Conservation (phyloP, 1,284 basidiomycete genomes). For the Ceratobasidium sp. region DNA sequence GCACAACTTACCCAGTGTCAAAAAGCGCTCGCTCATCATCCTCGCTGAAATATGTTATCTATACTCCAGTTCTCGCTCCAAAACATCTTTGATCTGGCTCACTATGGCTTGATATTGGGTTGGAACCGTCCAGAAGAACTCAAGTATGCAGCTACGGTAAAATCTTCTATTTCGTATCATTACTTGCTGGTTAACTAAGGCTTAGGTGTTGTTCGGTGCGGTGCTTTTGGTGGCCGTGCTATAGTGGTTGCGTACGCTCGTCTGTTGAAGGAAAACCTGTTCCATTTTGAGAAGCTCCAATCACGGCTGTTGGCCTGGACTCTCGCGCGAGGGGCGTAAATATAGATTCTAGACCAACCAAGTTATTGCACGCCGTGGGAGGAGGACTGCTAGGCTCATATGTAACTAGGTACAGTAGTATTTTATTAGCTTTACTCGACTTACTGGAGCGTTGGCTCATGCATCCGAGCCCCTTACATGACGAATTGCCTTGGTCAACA, state of each 20-base stretch:
- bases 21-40: slow-evolving; percentile 60
- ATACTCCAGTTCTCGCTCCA: slow-evolving; percentile 50
- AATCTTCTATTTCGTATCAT: neutral
- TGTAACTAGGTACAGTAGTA: too few species aligned
- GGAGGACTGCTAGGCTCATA: too few species aligned
- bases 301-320: too few species aligned
- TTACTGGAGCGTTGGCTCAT: too few species aligned
- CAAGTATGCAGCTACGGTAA: slow-evolving; percentile 49
- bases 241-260: slow-evolving; percentile 47
- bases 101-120: slow-evolving; percentile 43
- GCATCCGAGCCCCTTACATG: too few species aligned
- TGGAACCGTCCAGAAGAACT: slow-evolving; percentile 12
- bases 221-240: slow-evolving; percentile 50
- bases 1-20: slow-evolving; percentile 66
- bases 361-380: too few species aligned
- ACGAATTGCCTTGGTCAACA: too few species aligned
- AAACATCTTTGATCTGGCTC: slow-evolving; percentile 48
- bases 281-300: slow-evolving; percentile 44
- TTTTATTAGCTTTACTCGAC: too few species aligned
- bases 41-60: slow-evolving; percentile 60
- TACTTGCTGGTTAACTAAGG: slow-evolving; percentile 45
- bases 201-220: slow-evolving; percentile 50
- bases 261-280: slow-evolving; percentile 47
- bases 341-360: too few species aligned
- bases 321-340: too few species aligned